phyloP scores from a whole-genome alignment of 2,329 filamentous ascomycete species.

The Penicillium oxalicum region DNA sequence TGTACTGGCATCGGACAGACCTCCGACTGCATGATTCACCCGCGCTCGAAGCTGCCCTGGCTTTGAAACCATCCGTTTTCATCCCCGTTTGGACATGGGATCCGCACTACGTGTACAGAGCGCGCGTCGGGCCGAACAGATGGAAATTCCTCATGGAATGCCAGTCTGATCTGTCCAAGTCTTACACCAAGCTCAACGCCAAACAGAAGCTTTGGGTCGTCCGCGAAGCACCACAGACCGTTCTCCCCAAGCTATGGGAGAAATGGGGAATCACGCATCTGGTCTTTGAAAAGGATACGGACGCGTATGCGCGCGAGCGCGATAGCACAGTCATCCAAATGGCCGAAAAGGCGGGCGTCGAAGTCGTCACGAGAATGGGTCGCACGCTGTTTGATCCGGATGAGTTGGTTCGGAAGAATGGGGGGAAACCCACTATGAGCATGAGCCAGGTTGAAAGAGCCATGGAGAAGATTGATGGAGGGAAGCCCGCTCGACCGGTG shows the following conservation, averaged over 20 bases:
- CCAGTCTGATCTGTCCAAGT: constrained; percentile 62
- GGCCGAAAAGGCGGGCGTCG: constrained; percentile 60
- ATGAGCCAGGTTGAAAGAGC: constrained; percentile 61
- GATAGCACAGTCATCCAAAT: constrained; percentile 55
- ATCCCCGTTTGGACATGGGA: constrained; percentile 79
- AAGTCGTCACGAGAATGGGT: constrained; percentile 60
- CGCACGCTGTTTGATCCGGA: constrained; percentile 70
- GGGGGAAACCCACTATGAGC: constrained; percentile 68
- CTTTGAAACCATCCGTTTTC: constrained; percentile 60
- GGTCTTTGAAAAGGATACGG: constrained; percentile 74
- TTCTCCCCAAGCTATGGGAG: constrained; percentile 67
- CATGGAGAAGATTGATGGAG: constrained; percentile 52
- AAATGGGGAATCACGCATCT: constrained; percentile 69
- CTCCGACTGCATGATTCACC: constrained; percentile 72
- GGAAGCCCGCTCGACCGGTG: constrained; percentile 56
- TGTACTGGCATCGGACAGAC: constrained; percentile 77
- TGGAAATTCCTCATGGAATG: constrained; percentile 74
- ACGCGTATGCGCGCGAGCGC: constrained; percentile 62
- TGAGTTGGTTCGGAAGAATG: constrained; percentile 59
- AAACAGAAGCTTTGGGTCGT: constrained; percentile 67
- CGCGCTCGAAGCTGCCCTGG: constrained; percentile 64
- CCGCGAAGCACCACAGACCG: constrained; percentile 64
- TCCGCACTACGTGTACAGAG: constrained; percentile 70
- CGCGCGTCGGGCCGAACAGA: constrained; percentile 63
- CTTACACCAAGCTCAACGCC: constrained; percentile 62